phyloP scores from a whole-genome alignment of 2,329 filamentous ascomycete species.

The Colletotrichum chlorophyti region DNA sequence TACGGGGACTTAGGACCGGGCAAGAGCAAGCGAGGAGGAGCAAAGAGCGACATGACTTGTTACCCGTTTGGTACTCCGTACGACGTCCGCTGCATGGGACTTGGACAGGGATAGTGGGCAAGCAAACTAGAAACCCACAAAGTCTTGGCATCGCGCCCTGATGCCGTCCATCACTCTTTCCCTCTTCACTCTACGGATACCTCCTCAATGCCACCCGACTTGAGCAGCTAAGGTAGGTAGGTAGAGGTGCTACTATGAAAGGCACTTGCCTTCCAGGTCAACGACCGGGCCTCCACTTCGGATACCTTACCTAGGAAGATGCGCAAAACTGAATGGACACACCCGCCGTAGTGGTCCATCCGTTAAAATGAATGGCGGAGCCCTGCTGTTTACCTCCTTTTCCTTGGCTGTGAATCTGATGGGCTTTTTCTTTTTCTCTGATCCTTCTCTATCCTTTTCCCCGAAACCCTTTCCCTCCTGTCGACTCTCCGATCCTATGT shows the following conservation, averaged over 20 bases:
- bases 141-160: constrained; percentile 23
- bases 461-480: background rate
- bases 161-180: constrained; percentile 20
- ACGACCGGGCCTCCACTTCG: too few relatives aligned
- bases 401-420: too few relatives aligned
- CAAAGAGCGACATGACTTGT: constrained; percentile 10
- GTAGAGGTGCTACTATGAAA: too few relatives aligned
- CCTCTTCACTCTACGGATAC: background rate
- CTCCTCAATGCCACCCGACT: background rate
- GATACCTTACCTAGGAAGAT: background rate
- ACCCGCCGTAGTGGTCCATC: background rate
- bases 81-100: background rate
- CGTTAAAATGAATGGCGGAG: constrained; percentile 27
- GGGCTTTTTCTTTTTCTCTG: background rate
- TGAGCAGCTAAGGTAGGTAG: too few relatives aligned
- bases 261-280: too few relatives aligned
- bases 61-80: background rate
- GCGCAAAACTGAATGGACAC: background rate
- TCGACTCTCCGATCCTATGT: background rate
- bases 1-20: background rate
- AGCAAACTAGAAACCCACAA: constrained; percentile 22
- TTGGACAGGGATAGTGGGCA: constrained; percentile 20
- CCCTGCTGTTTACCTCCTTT: background rate
- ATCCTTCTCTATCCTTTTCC: background rate
- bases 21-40: background rate